phyloP scores from a whole-genome alignment of 176 grass and related monocot genomes.

The Otatea glauca region DNA sequence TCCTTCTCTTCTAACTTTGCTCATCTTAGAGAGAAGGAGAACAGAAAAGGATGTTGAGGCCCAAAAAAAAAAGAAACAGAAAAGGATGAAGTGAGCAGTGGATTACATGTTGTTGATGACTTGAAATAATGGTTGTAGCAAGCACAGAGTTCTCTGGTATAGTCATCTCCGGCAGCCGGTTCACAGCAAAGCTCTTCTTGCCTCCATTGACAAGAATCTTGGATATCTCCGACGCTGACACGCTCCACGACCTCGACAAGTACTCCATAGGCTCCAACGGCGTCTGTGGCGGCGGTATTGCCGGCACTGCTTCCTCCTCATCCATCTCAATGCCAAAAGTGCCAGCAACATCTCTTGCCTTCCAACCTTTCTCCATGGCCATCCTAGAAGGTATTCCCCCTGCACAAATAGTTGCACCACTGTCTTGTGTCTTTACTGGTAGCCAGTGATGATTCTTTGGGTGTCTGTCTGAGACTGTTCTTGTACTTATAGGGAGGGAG shows the following conservation, averaged over 20 bases:
- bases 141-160: slow-evolving; percentile 62
- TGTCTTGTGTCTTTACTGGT: background rate
- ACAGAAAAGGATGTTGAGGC: background rate
- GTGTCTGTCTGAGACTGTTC: background rate
- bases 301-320: slow-evolving; percentile 35
- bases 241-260: slow-evolving; percentile 80
- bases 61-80: background rate
- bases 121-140: slow-evolving; percentile 43
- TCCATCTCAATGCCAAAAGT: slow-evolving; percentile 42
- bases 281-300: slow-evolving; percentile 78
- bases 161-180: slow-evolving; percentile 59
- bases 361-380: slow-evolving; percentile 59
- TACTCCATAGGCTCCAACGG: slow-evolving; percentile 85
- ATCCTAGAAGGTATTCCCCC: background rate
- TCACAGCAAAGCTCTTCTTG: slow-evolving; percentile 54
- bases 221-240: slow-evolving; percentile 81
- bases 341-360: slow-evolving; percentile 34
- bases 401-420: slow-evolving; percentile 9
- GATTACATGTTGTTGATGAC: slow-evolving; percentile 47
- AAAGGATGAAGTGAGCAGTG: background rate
- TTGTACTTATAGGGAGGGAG: slow-evolving; percentile 58
- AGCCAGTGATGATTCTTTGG: slow-evolving; percentile 3
- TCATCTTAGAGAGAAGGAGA: slow-evolving; percentile 1
- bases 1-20: background rate
- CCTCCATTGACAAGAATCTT: slow-evolving; percentile 57